These are phyloP conservation scores for Ochetophila trinervis DNA, from an alignment of 306 rosid species.

Conservation along the genomic window DNA sequence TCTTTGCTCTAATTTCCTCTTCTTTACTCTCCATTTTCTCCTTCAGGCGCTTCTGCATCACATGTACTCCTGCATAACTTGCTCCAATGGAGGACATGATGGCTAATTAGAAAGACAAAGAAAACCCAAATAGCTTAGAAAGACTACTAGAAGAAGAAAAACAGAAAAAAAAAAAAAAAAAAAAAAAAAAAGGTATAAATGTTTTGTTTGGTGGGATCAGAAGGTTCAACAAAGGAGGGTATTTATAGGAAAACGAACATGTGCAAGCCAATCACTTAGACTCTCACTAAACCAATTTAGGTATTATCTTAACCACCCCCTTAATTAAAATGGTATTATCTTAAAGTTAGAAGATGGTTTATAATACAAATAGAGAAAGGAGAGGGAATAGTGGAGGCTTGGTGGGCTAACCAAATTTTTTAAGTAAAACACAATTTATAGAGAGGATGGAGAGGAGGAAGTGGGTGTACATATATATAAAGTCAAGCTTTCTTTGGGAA, in stretches of 20 bases:
- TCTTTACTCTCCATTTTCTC: conserved; percentile 39
- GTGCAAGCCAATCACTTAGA: neutral
- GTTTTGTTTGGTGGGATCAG: neutral
- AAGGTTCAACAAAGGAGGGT: conserved; percentile 3
- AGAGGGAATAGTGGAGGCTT: conserved; percentile 21
- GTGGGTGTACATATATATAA: conserved; percentile 10
- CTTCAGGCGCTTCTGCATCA: conserved; percentile 36
- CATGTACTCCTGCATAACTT: conserved; percentile 36
- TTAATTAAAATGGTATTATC: conserved; percentile 19
- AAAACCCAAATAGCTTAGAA: neutral
- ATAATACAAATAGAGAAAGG: neutral
- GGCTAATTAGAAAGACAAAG: neutral
- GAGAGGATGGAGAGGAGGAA: neutral
- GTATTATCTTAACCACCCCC: neutral
- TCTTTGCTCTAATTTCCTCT: conserved; percentile 19
- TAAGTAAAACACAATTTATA: neutral
- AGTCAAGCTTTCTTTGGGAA: neutral
- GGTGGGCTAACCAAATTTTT: conserved; percentile 22
- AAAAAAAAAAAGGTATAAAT: no score
- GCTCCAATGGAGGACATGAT: conserved; percentile 43
- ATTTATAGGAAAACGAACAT: conserved; percentile 12
- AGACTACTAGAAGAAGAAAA: no score
- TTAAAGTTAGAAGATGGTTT: neutral
- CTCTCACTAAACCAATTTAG: neutral
- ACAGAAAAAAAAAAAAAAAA: neutral